These are phyloP conservation scores for Stylonectria norvegica DNA, from an alignment of 2,329 filamentous ascomycete genomes.

Conservation along the genomic window DNA sequence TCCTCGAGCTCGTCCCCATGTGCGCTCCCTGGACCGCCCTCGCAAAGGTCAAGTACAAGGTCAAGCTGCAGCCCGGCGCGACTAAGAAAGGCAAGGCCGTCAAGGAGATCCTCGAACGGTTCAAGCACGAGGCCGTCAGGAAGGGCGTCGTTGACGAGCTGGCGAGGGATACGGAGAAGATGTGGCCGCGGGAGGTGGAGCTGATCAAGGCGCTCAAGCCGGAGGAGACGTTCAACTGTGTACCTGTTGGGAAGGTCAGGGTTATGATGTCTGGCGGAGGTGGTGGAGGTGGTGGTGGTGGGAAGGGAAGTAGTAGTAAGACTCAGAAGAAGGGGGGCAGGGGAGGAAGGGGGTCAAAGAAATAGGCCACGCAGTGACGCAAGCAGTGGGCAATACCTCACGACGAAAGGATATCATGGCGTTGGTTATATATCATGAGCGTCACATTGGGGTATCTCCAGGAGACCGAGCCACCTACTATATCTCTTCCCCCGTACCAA, in stretches of 20 bases:
- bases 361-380: constrained; percentile 17
- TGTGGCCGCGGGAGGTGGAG: constrained; percentile 85
- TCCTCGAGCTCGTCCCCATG: constrained; percentile 62
- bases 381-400: background rate
- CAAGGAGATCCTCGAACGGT: constrained; percentile 81
- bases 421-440: background rate
- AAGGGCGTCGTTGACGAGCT: constrained; percentile 61
- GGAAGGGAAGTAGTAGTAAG: constrained; percentile 32
- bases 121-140: constrained; percentile 62
- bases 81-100: constrained; percentile 94
- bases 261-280: constrained; percentile 66
- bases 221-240: constrained; percentile 73
- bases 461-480: too few relatives aligned
- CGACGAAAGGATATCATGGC: background rate
- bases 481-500: background rate
- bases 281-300: constrained; percentile 40
- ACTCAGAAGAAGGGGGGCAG: constrained; percentile 33
- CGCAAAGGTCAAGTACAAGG: constrained; percentile 81
- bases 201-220: constrained; percentile 76
- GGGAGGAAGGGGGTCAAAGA: constrained; percentile 45
- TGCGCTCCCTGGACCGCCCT: constrained; percentile 65
- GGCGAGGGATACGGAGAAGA: constrained; percentile 63
- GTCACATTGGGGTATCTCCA: background rate
- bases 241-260: constrained; percentile 76
- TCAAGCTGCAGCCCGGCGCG: constrained; percentile 85